Evolutionary conservation across 148 eudicot genomes (phyloP).

Genomic region (Amaranthus hypochondriacus): DNA sequence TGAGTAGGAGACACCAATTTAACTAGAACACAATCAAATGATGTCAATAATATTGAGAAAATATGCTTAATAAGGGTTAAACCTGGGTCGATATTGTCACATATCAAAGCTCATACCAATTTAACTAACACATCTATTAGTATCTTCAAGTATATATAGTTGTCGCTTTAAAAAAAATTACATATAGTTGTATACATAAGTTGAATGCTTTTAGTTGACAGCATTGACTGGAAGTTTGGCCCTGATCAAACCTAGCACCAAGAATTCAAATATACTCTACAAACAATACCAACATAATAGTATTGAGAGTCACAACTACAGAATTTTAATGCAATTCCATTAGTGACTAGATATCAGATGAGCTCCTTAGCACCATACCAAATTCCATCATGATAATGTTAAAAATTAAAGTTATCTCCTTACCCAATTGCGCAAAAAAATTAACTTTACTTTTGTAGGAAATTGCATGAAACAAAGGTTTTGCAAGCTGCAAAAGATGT

Average conservation of each 20-base stretch:
- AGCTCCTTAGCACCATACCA: conserved; percentile 4
- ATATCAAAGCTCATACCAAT: too few relatives aligned
- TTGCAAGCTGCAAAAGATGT: background rate
- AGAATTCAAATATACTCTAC: background rate
- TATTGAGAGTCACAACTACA: background rate
- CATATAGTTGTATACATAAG: too few relatives aligned
- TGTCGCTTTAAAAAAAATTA: too few relatives aligned
- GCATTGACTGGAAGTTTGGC: too few relatives aligned
- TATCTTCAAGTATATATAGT: too few relatives aligned
- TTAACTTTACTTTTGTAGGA: background rate
- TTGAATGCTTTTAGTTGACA: too few relatives aligned
- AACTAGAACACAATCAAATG: too few relatives aligned
- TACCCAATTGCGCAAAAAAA: background rate
- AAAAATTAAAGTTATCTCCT: background rate
- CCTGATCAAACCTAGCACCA: background rate
- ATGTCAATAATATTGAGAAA: too few relatives aligned
- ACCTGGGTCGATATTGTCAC: too few relatives aligned
- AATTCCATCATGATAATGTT: background rate
- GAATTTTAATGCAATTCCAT: background rate
- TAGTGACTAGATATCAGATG: background rate
- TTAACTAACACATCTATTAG: too few relatives aligned
- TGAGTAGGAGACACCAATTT: background rate
- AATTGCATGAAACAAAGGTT: background rate
- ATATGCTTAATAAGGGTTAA: too few relatives aligned
- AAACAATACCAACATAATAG: background rate